Percentiles rank a stretch among this genome's conserved stretches.
Evolutionary conservation across 257 asterid genomes (phyloP).

Genomic region (Gynochthodes officinalis): DNA sequence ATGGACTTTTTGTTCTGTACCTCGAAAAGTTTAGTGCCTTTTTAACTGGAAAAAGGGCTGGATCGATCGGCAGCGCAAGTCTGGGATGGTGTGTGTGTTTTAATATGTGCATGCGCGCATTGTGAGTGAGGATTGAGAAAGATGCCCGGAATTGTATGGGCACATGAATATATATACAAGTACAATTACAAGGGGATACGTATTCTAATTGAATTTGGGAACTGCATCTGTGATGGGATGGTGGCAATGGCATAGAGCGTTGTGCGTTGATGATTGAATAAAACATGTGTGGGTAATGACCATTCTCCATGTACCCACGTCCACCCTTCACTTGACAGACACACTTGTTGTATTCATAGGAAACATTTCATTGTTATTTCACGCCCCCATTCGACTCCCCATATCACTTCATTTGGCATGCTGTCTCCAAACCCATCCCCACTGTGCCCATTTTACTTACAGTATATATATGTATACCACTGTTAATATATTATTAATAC

Average conservation of each 20-base stretch:
- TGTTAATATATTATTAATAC: too few species aligned
- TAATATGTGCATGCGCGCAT: constrained; percentile 35
- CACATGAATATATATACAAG: too few species aligned
- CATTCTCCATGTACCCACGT: constrained; percentile 36
- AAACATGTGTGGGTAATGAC: constrained; percentile 36
- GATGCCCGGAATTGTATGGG: constrained; percentile 20
- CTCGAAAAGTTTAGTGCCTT: constrained; percentile 50
- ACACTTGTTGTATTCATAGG: constrained; percentile 43
- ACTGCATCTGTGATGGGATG: too few species aligned
- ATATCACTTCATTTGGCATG: constrained; percentile 43
- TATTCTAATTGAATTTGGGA: too few species aligned
- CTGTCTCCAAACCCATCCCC: constrained; percentile 38
- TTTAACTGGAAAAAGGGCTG: constrained; percentile 28
- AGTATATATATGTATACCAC: too few species aligned
- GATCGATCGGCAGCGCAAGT: constrained; percentile 31
- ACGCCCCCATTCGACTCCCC: constrained; percentile 36
- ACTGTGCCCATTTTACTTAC: not conserved
- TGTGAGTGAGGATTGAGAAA: not conserved
- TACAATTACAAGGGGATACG: too few species aligned
- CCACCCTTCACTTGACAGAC: constrained; percentile 39
- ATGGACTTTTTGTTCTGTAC: constrained; percentile 29
- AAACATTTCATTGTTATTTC: constrained; percentile 48
- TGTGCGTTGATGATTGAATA: constrained; percentile 37
- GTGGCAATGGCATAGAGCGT: constrained; percentile 33
- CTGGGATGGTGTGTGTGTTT: constrained; percentile 8